Evolutionary conservation across 2,329 filamentous ascomycete species (phyloP).

Genomic region (Hypoxylon sp.): DNA sequence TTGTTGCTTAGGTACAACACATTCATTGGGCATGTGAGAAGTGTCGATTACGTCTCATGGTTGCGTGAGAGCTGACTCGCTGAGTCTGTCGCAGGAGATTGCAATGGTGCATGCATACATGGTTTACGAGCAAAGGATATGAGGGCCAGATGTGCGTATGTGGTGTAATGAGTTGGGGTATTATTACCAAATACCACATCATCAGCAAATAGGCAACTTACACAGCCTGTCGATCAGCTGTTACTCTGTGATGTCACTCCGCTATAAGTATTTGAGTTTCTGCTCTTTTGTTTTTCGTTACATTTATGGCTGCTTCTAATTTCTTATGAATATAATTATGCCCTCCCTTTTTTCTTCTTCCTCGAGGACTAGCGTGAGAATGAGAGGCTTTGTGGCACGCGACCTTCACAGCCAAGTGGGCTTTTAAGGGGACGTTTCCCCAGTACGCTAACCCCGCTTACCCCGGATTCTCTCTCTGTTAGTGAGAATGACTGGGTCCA

Average conservation of each 20-base stretch:
- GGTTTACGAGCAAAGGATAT: slow-evolving; percentile 21
- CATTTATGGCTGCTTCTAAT: too few species aligned
- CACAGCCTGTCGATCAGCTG: slow-evolving; percentile 16
- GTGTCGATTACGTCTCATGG: slow-evolving; percentile 16
- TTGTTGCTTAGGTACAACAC: slow-evolving; percentile 7
- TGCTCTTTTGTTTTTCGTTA: slow-evolving; percentile 1
- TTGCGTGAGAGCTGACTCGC: slow-evolving; percentile 18
- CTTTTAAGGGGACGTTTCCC: slow-evolving; percentile 17
- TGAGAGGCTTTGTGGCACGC: slow-evolving; percentile 19
- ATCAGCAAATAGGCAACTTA: slow-evolving; percentile 8
- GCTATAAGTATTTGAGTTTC: slow-evolving; percentile 21
- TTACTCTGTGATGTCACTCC: slow-evolving; percentile 26
- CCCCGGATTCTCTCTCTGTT: slow-evolving; percentile 35
- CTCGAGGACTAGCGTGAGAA: slow-evolving; percentile 10
- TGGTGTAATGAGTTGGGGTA: slow-evolving; percentile 31
- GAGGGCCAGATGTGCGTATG: neutral
- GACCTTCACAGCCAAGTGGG: slow-evolving; percentile 24
- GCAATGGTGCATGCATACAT: slow-evolving; percentile 15
- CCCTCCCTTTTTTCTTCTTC: slow-evolving; percentile 1
- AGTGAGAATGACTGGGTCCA: slow-evolving; percentile 28
- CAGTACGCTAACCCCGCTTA: slow-evolving; percentile 33
- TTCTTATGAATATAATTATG: too few species aligned
- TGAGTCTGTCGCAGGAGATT: slow-evolving; percentile 4
- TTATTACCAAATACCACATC: slow-evolving; percentile 20
- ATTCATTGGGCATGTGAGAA: slow-evolving; percentile 3